Evolutionary conservation across 495 filamentous ascomycete species (phyloP), one percentile per base, ranked within the genome.

Genomic region (Trichocladium uniseriatum): DNA sequence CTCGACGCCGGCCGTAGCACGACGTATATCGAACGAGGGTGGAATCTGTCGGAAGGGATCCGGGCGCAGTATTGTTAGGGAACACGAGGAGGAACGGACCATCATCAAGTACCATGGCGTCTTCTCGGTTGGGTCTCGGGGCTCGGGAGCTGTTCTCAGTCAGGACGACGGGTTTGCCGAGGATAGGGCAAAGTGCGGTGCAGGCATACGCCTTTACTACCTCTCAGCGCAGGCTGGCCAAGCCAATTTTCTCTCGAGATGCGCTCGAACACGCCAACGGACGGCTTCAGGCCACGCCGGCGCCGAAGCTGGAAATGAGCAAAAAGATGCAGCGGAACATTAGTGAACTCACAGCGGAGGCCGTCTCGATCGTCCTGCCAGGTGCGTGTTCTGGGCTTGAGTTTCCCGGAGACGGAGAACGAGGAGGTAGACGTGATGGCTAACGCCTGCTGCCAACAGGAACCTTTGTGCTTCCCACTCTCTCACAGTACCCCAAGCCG

Each of bases 401-500:
- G 29, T 1, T 18, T 31, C 14, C 31, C 11, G 43, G 10, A 36
- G 29, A 10, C 2, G 31, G 31, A 10, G 5, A 3, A 27, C 24
- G 24, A 27, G 24, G 3, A 27, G 24, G 24, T 6, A 10, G 5
- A 6, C 5, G 7, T 32, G 2, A 10, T 46, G 16, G 19, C 46
- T 49, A 15, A 49, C 21, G 3, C 6, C 32, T 16, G 38, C 28
- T 31, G n/a, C 36, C 19, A 11, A 21, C 34, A 62, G 62, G 51
- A n/a, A 65, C 62, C 15, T 56, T 64, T 21, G 36, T 66, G 34
- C 22, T 49, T 3, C 63, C 63, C 2, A 57, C 60, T 8, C 21
- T 54, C 6, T 55, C 43, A 9, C 38, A 43, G 24, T 55, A 55
- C 21, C 56, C 57, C 37, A 50, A 47, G 27, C 29, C 43, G 21